These are phyloP conservation scores for Hordeum pubiflorum DNA, from an alignment of 202 grass and related monocot species.

Conservation along the genomic window DNA sequence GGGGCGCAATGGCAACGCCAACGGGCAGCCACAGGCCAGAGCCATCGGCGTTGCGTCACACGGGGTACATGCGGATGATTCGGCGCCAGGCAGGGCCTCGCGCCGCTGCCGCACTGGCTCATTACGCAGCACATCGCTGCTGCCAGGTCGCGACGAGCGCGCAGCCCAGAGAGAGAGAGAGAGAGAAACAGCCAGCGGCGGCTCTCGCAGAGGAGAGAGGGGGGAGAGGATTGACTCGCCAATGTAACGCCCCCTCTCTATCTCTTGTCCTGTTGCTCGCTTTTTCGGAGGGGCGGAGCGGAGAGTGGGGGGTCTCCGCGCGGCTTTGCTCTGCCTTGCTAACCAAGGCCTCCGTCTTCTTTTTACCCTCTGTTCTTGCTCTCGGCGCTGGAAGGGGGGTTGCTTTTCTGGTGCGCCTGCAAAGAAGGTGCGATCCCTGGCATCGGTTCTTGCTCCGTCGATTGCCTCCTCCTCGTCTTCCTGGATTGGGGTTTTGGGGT, in stretches of 20 bases:
- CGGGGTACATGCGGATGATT: background rate
- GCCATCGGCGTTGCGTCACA: background rate
- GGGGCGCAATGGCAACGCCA: background rate
- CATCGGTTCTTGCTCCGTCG: conserved; percentile 7
- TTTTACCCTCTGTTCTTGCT: background rate
- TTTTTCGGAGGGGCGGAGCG: background rate
- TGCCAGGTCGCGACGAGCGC: conserved; percentile 15
- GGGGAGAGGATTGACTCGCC: background rate
- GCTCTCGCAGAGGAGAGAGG: background rate
- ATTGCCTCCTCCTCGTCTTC: background rate
- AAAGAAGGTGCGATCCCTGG: background rate
- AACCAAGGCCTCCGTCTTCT: background rate
- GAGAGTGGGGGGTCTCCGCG: background rate
- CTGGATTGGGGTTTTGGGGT: background rate
- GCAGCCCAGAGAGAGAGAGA: background rate
- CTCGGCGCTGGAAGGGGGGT: background rate
- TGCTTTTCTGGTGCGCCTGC: background rate
- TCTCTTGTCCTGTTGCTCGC: background rate
- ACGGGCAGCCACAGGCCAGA: background rate
- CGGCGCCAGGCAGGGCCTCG: background rate
- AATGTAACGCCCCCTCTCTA: background rate
- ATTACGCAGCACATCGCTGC: background rate
- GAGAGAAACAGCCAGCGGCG: conserved; percentile 27
- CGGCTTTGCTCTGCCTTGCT: background rate
- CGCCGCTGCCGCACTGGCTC: background rate